Conservation (phyloP, 495 filamentous ascomycete species). For the Trichoderma orchidacearum region DNA sequence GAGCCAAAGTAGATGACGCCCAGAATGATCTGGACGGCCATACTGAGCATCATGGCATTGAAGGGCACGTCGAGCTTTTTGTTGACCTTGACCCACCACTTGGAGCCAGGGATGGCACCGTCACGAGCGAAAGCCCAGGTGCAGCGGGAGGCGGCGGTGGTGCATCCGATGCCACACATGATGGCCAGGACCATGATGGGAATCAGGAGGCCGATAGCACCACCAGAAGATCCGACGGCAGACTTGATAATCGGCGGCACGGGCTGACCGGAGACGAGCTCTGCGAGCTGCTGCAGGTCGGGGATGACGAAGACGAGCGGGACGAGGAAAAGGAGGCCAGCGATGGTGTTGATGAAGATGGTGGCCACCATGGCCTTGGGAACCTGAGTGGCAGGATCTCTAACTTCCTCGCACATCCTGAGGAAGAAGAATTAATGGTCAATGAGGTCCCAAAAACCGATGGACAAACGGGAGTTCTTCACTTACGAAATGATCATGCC, state of each 20-base stretch:
- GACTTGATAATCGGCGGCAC: conserved; percentile 30
- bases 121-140: conserved; percentile 51
- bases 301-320: conserved; percentile 36
- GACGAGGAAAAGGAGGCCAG: conserved; percentile 34
- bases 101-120: conserved; percentile 40
- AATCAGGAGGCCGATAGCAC: conserved; percentile 30
- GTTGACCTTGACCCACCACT: conserved; percentile 34
- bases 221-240: conserved; percentile 29
- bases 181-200: conserved; percentile 35
- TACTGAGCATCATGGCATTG: conserved; percentile 37
- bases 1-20: conserved; percentile 42
- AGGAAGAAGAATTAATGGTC: neutral
- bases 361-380: conserved; percentile 39
- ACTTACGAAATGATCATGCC: conserved; percentile 37
- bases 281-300: conserved; percentile 26
- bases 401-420: conserved; percentile 37
- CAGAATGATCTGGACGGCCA: conserved; percentile 28
- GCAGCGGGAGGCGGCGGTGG: conserved; percentile 42
- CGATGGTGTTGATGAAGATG: conserved; percentile 31
- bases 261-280: conserved; percentile 24
- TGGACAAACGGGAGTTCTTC: too few species aligned
- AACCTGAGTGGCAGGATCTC: conserved; percentile 30
- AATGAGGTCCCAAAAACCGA: too few species aligned
- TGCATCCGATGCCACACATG: conserved; percentile 50
- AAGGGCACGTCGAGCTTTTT: conserved; percentile 31